Evolutionary conservation across 352 stramenopile species (phyloP).

Genomic region (Pythium myriotylum): DNA sequence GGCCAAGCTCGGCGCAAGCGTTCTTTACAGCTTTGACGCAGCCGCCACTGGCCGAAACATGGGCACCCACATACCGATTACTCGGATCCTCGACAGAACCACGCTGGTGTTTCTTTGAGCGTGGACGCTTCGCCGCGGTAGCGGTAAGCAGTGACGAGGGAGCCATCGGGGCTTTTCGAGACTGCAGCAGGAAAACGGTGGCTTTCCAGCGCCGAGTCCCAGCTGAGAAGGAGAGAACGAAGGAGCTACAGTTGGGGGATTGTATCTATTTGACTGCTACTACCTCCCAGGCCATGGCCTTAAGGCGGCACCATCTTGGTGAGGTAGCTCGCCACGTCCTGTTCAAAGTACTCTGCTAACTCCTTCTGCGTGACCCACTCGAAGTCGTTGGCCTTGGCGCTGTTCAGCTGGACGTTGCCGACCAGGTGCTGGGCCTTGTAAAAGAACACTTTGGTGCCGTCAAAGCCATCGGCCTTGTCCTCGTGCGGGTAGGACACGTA

Average conservation of each 20-base stretch:
- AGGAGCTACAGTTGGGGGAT: not conserved
- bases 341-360: conserved; percentile 73
- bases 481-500: conserved; percentile 76
- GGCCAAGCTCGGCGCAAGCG: conserved; percentile 31
- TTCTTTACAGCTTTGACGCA: conserved; percentile 36
- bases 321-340: conserved; percentile 68
- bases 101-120: too few species aligned
- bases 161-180: not conserved
- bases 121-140: too few species aligned
- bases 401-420: conserved; percentile 67
- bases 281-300: not conserved
- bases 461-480: conserved; percentile 39
- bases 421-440: conserved; percentile 79
- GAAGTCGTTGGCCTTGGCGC: conserved; percentile 66
- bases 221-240: not conserved
- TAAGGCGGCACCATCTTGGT: conserved; percentile 81
- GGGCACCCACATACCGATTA: conserved; percentile 30
- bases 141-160: too few species aligned
- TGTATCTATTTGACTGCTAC: conserved; percentile 14
- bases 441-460: conserved; percentile 88
- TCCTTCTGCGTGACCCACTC: conserved; percentile 81
- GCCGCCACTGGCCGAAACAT: conserved; percentile 41
- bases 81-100: too few species aligned
- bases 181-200: not conserved
- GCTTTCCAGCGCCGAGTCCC: not conserved